Evolutionary conservation across 1,284 basidiomycete genomes (phyloP), one percentile per base, ranked within the genome.

Genomic region (Peniophora sp.): DNA sequence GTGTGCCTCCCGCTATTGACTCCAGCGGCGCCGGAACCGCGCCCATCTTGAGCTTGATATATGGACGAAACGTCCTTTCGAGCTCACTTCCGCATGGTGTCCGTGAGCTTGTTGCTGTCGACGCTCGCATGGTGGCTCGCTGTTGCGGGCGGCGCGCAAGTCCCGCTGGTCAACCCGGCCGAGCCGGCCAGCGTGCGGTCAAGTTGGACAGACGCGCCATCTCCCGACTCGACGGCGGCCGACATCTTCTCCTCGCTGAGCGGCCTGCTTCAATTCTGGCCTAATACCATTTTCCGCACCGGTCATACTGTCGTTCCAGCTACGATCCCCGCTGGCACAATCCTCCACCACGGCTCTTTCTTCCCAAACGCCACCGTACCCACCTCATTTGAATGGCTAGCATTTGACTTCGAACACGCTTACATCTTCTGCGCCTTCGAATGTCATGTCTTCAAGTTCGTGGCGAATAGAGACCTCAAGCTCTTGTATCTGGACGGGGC

Each of bases 401-500:
- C 58, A 2, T 59, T 58, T 37, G 58, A 61, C 43, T 52, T 56
- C 15, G 59, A 61, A 42, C 58, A 56, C 15, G 37, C 52, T 1
- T 54, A 56, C 42, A 2, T 58, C 3, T 53, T 61, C 45, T 53
- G 55, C 37, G 9, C 12, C 3, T 12, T 20, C 3, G 10, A 47
- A 2, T 56, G 57, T 47, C 52, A 49, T 18, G 47, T 56, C 23
- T 24, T 58, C n/a, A 51, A 55, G 3, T 17, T 54, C 5, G 49
- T 47, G 9, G 24, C 54, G 3, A 53, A 53, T n/a, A 51, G 57
- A 14, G 27, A 51, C 11, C 51, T 60, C 17, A 52, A 51, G 18
- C 46, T 61, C 9, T 32, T 51, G 9, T 61, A 61, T 45, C 59
- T 59, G 17, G 59, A 61, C 46, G 59, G 59, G 12, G 45, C 54